Evolutionary conservation across 2,329 filamentous ascomycete species (phyloP).

Genomic region (Aureobasidium namibiae): DNA sequence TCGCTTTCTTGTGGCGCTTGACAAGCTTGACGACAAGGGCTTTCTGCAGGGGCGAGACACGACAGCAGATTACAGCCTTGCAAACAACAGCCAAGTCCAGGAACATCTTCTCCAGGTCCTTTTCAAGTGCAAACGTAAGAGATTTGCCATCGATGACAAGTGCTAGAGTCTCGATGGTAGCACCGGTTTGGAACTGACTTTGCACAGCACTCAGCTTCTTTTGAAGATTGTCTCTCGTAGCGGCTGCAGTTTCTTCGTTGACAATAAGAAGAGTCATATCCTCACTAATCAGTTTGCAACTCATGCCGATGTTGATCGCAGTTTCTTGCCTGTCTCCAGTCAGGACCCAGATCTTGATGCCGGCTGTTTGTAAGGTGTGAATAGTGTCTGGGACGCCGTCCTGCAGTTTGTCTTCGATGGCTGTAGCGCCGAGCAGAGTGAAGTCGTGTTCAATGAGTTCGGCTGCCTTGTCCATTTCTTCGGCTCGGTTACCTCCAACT

Average conservation of each 20-base stretch:
- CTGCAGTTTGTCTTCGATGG: conserved; percentile 93
- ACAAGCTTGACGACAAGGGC: conserved; percentile 96
- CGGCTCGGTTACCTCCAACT: conserved; percentile 81
- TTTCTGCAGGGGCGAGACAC: conserved; percentile 94
- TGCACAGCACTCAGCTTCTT: conserved; percentile 91
- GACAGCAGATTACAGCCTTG: conserved; percentile 96
- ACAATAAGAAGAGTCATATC: conserved; percentile 97
- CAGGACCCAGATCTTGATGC: conserved; percentile 97
- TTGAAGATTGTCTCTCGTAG: conserved; percentile 77
- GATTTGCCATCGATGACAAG: conserved; percentile 95
- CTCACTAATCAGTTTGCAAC: conserved; percentile 94
- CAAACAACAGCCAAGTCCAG: conserved; percentile 89
- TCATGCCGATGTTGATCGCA: conserved; percentile 99
- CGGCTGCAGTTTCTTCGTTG: conserved; percentile 75
- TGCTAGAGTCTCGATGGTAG: conserved; percentile 79
- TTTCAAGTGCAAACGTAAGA: conserved; percentile 84
- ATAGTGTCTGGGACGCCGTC: conserved; percentile 98
- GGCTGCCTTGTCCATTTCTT: conserved; percentile 93
- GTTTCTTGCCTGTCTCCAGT: conserved; percentile 97
- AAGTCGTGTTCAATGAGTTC: conserved; percentile 93
- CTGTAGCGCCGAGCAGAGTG: conserved; percentile 84
- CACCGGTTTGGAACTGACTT: conserved; percentile 66
- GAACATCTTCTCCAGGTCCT: conserved; percentile 87
- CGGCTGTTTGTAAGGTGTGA: conserved; percentile 89
- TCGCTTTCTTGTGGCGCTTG: conserved; percentile 84